A percentile compares a stretch with the other conserved stretches of the same genome.
phyloP scores from a whole-genome alignment of 129 eudicot species.

The Chrysanthemum seticuspe region DNA sequence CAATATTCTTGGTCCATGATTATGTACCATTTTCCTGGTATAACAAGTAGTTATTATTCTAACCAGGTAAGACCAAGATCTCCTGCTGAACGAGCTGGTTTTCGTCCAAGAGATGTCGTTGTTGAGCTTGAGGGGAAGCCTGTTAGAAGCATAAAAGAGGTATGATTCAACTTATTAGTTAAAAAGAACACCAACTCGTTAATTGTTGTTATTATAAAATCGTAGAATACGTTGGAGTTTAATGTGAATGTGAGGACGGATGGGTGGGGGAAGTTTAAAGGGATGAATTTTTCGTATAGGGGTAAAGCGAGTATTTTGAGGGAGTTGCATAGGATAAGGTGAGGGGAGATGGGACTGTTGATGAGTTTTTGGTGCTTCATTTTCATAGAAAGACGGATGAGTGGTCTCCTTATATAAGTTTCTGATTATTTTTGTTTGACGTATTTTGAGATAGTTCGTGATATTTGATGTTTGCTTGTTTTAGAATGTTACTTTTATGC shows the following conservation, averaged over 20 bases:
- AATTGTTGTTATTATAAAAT: not conserved
- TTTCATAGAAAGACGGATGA: constrained; percentile 71
- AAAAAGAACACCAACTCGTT: not conserved
- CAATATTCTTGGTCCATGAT: no score
- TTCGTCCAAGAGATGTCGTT: constrained; percentile 74
- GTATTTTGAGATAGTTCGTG: constrained; percentile 7
- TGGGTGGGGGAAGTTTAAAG: constrained; percentile 87
- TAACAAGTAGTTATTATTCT: not conserved
- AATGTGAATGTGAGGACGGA: constrained; percentile 79
- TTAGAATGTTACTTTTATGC: no score
- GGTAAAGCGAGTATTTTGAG: constrained; percentile 83
- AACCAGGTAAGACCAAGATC: constrained; percentile 81
- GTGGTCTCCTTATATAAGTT: constrained; percentile 86
- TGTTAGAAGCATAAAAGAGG: constrained; percentile 76
- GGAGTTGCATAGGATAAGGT: constrained; percentile 79
- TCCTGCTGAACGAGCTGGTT: constrained; percentile 81
- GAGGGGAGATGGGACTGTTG: constrained; percentile 65
- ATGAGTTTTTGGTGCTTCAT: constrained; percentile 79
- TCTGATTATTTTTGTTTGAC: not conserved
- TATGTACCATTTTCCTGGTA: not conserved
- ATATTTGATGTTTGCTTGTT: constrained; percentile 6
- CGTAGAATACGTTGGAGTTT: constrained; percentile 49
- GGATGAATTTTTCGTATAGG: constrained; percentile 72
- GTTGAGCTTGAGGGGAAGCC: constrained; percentile 72
- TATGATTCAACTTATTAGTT: constrained; percentile 19